These are phyloP conservation scores for Colletotrichum scovillei DNA, from an alignment of 2,329 filamentous ascomycete genomes.

Conservation along the genomic window DNA sequence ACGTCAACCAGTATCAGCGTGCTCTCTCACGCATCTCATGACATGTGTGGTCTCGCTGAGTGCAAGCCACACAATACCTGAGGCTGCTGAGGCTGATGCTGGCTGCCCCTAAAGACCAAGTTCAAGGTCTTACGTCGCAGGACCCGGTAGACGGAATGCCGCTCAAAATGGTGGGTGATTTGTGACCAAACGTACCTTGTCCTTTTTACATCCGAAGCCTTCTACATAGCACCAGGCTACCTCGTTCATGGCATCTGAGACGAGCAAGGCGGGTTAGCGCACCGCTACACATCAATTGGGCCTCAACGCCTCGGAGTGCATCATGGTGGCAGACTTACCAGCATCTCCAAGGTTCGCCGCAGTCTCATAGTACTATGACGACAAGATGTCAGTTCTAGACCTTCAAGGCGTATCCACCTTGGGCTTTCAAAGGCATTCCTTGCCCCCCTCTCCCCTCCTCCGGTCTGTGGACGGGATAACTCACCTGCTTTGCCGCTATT, in stretches of 20 bases:
- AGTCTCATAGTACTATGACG: slow-evolving; percentile 89
- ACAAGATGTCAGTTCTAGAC: slow-evolving; percentile 14
- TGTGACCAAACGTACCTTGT: slow-evolving; percentile 80
- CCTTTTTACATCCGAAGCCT: slow-evolving; percentile 97
- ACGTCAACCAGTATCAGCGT: neutral
- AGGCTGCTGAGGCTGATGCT: slow-evolving; percentile 25
- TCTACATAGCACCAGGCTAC: slow-evolving; percentile 95
- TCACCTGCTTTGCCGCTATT: slow-evolving; percentile 80
- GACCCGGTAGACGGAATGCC: slow-evolving; percentile 13
- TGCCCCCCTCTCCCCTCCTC: no score
- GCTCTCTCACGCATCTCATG: slow-evolving; percentile 33
- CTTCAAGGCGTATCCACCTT: neutral
- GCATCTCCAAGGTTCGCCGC: slow-evolving; percentile 96
- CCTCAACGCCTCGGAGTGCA: slow-evolving; percentile 10
- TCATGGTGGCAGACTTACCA: slow-evolving; percentile 55
- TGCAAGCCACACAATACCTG: slow-evolving; percentile 14
- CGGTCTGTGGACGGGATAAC: slow-evolving; percentile 40
- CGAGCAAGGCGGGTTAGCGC: slow-evolving; percentile 32
- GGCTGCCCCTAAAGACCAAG: neutral
- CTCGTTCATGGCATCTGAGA: slow-evolving; percentile 93
- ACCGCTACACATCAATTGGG: slow-evolving; percentile 13
- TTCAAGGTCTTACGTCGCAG: neutral
- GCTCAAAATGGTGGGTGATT: slow-evolving; percentile 40
- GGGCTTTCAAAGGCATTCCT: neutral
- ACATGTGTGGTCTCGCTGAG: slow-evolving; percentile 2